Evolutionary conservation across 768 basidiomycete genomes (phyloP).

Genomic region (Phaffia tasmanica): DNA sequence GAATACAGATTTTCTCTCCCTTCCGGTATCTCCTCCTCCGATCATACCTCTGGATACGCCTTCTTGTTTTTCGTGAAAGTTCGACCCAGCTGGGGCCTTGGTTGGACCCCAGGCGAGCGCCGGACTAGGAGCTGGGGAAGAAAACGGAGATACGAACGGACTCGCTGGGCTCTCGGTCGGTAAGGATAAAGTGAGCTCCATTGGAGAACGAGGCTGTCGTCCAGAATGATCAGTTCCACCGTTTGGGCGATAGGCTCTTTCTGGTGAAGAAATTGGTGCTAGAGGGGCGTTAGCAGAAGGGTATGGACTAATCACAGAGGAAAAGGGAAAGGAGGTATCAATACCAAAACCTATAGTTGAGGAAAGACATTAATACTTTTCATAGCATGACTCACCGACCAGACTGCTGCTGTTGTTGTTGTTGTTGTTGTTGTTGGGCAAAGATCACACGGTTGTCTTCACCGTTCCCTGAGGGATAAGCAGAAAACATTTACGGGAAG

Average conservation of each 20-base stretch:
- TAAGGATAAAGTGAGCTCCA: not conserved
- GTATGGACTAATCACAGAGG: not conserved
- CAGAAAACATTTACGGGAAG: too few relatives aligned
- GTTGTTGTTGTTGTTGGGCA: too few relatives aligned
- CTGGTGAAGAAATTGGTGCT: not conserved
- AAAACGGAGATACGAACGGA: not conserved
- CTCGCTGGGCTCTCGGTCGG: not conserved
- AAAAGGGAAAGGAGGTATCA: too few relatives aligned
- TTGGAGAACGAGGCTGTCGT: not conserved
- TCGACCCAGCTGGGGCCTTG: too few relatives aligned
- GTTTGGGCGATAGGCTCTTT: not conserved
- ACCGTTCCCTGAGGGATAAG: too few relatives aligned
- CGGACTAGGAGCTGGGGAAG: not conserved
- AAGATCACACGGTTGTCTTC: too few relatives aligned
- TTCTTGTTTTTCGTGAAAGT: too few relatives aligned
- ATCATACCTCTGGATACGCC: not conserved
- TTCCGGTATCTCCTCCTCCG: slow-evolving; percentile 13
- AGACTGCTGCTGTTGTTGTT: too few relatives aligned
- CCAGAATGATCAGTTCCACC: not conserved
- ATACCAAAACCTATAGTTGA: too few relatives aligned
- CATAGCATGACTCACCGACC: too few relatives aligned
- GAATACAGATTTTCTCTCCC: slow-evolving; percentile 3
- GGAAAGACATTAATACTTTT: too few relatives aligned
- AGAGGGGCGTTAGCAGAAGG: not conserved
- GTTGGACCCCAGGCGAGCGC: slow-evolving; percentile 7